These are phyloP conservation scores for Intubia oerlemansii DNA, from an alignment of 2,329 filamentous ascomycete genomes.

Conservation along the genomic window DNA sequence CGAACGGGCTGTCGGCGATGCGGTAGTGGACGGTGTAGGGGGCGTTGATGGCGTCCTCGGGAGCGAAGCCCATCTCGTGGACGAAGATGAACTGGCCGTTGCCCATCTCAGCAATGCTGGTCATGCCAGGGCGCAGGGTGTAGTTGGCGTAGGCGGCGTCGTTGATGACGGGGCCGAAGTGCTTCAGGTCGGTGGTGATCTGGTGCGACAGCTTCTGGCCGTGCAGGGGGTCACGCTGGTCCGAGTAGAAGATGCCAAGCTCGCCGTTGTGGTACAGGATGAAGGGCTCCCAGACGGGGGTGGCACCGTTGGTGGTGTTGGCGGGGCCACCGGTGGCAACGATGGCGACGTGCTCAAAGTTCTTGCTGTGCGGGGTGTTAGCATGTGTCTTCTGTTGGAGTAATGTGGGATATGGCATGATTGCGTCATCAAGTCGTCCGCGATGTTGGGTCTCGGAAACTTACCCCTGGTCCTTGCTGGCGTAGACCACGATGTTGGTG, in stretches of 20 bases:
- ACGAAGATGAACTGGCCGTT: conserved; percentile 40
- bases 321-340: conserved; percentile 44
- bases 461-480: conserved; percentile 34
- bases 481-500: conserved; percentile 51
- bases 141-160: conserved; percentile 39
- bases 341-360: conserved; percentile 45
- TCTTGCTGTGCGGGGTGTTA: too few species aligned
- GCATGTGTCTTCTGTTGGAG: too few species aligned
- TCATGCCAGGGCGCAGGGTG: conserved; percentile 47
- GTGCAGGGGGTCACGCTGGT: conserved; percentile 43
- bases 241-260: conserved; percentile 48
- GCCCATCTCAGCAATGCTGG: conserved; percentile 34
- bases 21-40: conserved; percentile 25
- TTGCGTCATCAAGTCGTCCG: too few species aligned
- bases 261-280: conserved; percentile 33
- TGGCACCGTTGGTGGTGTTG: conserved; percentile 38
- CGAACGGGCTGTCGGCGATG: conserved; percentile 17
- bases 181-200: conserved; percentile 32
- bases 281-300: conserved; percentile 56
- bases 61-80: conserved; percentile 37
- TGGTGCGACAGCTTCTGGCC: conserved; percentile 52
- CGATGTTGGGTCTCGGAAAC: too few species aligned
- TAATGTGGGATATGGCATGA: too few species aligned
- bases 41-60: too few species aligned
- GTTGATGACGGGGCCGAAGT: conserved; percentile 37